Base-by-base conservation (phyloP, 306 rosid genomes). In the Bauhinia variegata region DNA sequence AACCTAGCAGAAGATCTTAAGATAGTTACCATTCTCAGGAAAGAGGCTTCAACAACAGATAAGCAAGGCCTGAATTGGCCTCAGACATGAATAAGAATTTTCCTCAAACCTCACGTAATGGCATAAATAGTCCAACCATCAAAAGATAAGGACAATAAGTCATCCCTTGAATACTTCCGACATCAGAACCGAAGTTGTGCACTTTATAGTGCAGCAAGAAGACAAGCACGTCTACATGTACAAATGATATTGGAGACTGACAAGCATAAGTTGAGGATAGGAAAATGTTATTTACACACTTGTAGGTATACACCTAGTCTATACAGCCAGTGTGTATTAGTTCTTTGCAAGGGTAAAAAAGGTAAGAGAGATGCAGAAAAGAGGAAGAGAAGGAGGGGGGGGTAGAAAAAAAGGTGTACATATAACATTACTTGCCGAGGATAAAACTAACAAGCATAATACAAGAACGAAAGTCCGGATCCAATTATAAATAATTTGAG, bases 361-460 rank as follows among this genome's bases (percentile, higher is more conserved):
- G n/a, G n/a, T n/a, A n/a, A n/a, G n/a, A n/a, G n/a, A n/a, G n/a
- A n/a, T n/a, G n/a, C n/a, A n/a, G n/a, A n/a, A n/a, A n/a, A n/a
- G n/a, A n/a, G n/a, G n/a, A n/a, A n/a, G n/a, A n/a, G n/a, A n/a
- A n/a, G n/a, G n/a, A n/a, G n/a, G n/a, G n/a, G n/a, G n/a, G n/a
- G n/a, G n/a, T n/a, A n/a, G n/a, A n/a, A n/a, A n/a, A n/a, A n/a
- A n/a, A n/a, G n/a, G n/a, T n/a, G n/a, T n/a, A n/a, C n/a, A n/a
- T n/a, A n/a, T n/a, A n/a, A n/a, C n/a, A n/a, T n/a, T 23, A 23
- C 28, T 23, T n/a, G 39, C 19, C 23, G 34, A 36, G 8, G 33
- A 12, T 33, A 19, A 70, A 1, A 9, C 30, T 37, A 47, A 48
- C 41, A 80, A 70, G 54, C 38, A 65, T 33, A 70, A 39, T 16